These are phyloP conservation scores for Phytophthora colocasiae DNA, from an alignment of 352 stramenopile species.

Conservation along the genomic window DNA sequence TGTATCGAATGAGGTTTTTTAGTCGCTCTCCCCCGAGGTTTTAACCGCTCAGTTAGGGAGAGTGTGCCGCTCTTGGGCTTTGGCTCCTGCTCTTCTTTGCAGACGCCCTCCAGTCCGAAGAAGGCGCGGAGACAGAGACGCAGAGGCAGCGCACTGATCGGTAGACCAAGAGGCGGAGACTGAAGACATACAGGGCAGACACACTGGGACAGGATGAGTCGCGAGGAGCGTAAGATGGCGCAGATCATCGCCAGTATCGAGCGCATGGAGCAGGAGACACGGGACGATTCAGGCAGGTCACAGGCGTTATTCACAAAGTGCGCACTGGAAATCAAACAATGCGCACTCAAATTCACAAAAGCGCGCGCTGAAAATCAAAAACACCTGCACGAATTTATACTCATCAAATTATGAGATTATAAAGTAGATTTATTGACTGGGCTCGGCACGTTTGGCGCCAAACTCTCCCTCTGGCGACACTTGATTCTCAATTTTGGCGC, in stretches of 20 bases:
- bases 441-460: too few relatives aligned
- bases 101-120: constrained; percentile 33
- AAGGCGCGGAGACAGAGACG: constrained; percentile 30
- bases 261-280: constrained; percentile 73
- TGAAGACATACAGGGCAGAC: not conserved
- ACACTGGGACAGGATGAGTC: constrained; percentile 55
- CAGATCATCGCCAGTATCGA: constrained; percentile 84
- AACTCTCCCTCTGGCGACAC: too few relatives aligned
- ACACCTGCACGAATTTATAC: too few relatives aligned
- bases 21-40: constrained; percentile 12
- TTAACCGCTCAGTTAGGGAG: constrained; percentile 11
- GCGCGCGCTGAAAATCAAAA: too few relatives aligned
- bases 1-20: constrained; percentile 36
- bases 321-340: too few relatives aligned
- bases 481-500: too few relatives aligned
- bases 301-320: too few relatives aligned
- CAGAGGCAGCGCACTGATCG: constrained; percentile 6
- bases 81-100: constrained; percentile 17
- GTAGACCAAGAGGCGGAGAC: constrained; percentile 13
- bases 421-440: too few relatives aligned
- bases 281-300: constrained; percentile 20
- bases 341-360: too few relatives aligned
- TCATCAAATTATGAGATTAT: too few relatives aligned
- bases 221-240: constrained; percentile 81
- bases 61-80: constrained; percentile 13